Percentiles rank a stretch among this genome's conserved stretches.
These are phyloP conservation scores for Nicotiana otophora DNA, from an alignment of 257 asterid genomes.

Conservation along the genomic window DNA sequence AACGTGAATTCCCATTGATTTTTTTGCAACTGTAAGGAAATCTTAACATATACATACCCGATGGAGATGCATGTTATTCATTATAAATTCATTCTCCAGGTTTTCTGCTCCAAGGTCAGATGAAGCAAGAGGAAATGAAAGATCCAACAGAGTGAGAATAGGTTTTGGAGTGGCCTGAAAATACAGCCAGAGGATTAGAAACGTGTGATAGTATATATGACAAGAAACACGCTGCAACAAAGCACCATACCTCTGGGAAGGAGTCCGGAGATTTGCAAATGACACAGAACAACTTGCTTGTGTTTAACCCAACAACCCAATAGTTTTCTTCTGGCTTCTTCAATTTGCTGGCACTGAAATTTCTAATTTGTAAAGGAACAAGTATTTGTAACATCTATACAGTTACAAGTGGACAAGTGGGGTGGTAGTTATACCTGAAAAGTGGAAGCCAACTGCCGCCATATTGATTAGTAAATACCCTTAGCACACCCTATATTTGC, in stretches of 20 bases:
- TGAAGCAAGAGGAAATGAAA: slow-evolving; percentile 85
- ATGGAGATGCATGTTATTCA: slow-evolving; percentile 65
- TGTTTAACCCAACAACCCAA: slow-evolving; percentile 84
- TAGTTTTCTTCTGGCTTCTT: slow-evolving; percentile 70
- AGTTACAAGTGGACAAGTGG: background rate
- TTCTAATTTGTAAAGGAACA: slow-evolving; percentile 11
- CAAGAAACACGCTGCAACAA: slow-evolving; percentile 9
- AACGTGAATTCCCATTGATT: background rate
- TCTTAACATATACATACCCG: slow-evolving; percentile 36
- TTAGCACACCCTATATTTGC: slow-evolving; percentile 68
- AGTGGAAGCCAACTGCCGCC: slow-evolving; percentile 96
- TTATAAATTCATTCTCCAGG: slow-evolving; percentile 87
- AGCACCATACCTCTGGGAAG: slow-evolving; percentile 70
- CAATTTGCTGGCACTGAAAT: slow-evolving; percentile 55
- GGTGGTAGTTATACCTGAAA: slow-evolving; percentile 62
- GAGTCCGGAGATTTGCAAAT: slow-evolving; percentile 85
- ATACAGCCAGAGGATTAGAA: slow-evolving; percentile 13
- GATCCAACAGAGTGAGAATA: slow-evolving; percentile 71
- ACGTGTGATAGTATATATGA: slow-evolving; percentile 5
- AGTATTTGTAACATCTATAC: background rate
- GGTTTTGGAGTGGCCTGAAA: slow-evolving; percentile 87
- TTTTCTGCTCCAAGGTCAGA: slow-evolving; percentile 94
- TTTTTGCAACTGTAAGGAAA: background rate
- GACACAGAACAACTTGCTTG: slow-evolving; percentile 73
- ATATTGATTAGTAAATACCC: slow-evolving; percentile 68